phyloP scores from a whole-genome alignment of 176 grass and related monocot species.

The Phoenix dactylifera region DNA sequence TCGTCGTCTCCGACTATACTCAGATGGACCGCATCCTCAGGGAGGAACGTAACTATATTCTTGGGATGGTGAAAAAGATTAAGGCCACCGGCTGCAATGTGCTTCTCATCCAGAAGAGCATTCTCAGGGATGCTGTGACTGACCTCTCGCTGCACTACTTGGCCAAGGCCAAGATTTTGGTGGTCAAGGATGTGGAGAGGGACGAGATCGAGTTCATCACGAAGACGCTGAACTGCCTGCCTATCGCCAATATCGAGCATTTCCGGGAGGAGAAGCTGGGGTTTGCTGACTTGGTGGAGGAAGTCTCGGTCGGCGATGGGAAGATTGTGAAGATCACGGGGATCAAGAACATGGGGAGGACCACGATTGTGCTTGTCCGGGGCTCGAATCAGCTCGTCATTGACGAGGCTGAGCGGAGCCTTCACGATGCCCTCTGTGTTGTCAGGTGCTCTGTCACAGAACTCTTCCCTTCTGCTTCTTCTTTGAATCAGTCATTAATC shows the following conservation, averaged over 20 bases:
- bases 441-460: conserved; percentile 40
- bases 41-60: conserved; percentile 83
- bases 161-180: conserved; percentile 79
- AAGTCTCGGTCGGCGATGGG: conserved; percentile 67
- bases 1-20: conserved; percentile 75
- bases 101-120: conserved; percentile 90
- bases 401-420: conserved; percentile 88
- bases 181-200: conserved; percentile 88
- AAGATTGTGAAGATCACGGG: conserved; percentile 78
- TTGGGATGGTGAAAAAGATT: conserved; percentile 92
- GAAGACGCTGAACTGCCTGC: conserved; percentile 84
- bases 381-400: conserved; percentile 84
- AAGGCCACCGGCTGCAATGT: conserved; percentile 80
- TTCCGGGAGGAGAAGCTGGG: conserved; percentile 87
- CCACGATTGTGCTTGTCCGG: conserved; percentile 64
- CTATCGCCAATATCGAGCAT: conserved; percentile 91
- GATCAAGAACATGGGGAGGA: conserved; percentile 81
- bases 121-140: conserved; percentile 79
- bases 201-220: conserved; percentile 96
- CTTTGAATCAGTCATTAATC: too few species aligned
- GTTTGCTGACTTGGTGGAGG: conserved; percentile 70
- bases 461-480: too few species aligned
- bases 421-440: conserved; percentile 91
- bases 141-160: conserved; percentile 90
- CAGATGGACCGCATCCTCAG: conserved; percentile 95